Percentiles rank a stretch among this genome's conserved stretches.
Evolutionary conservation across 2,329 filamentous ascomycete genomes (phyloP).

Genomic region (Nemania diffusa): DNA sequence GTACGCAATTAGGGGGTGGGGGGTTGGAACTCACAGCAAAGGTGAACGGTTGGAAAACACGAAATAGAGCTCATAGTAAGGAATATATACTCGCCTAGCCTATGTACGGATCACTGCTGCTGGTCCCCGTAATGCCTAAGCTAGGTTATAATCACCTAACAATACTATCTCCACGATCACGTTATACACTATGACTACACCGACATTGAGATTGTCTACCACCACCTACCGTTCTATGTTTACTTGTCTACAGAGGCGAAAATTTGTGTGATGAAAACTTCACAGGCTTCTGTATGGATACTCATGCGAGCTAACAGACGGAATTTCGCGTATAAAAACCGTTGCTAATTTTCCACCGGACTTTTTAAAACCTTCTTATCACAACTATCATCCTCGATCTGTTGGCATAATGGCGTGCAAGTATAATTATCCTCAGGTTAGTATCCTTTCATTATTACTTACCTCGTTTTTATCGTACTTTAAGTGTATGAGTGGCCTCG

Average conservation of each 20-base stretch:
- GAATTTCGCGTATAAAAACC: neutral
- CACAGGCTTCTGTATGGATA: neutral
- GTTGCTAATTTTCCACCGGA: neutral
- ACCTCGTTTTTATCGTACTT: neutral
- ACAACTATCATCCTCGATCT: neutral
- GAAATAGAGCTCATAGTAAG: neutral
- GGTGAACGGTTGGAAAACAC: neutral
- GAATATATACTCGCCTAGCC: neutral
- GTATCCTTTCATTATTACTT: neutral
- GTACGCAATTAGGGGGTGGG: neutral
- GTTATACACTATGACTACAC: neutral
- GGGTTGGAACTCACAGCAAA: neutral
- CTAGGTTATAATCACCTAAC: neutral
- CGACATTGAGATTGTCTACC: too few relatives aligned
- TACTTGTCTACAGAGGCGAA: neutral
- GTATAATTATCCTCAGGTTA: neutral
- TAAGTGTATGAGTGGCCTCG: neutral
- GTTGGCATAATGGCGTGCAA: slow-evolving; percentile 1
- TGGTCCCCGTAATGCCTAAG: neutral
- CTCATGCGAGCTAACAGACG: neutral
- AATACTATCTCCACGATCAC: neutral
- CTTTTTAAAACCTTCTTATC: neutral
- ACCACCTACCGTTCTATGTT: too few relatives aligned
- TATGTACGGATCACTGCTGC: neutral
- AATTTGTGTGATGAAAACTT: neutral